Evolutionary conservation across 495 filamentous ascomycete species (phyloP), one percentile per base, ranked within the genome.

Genomic region (Lentithecium fluviatile): DNA sequence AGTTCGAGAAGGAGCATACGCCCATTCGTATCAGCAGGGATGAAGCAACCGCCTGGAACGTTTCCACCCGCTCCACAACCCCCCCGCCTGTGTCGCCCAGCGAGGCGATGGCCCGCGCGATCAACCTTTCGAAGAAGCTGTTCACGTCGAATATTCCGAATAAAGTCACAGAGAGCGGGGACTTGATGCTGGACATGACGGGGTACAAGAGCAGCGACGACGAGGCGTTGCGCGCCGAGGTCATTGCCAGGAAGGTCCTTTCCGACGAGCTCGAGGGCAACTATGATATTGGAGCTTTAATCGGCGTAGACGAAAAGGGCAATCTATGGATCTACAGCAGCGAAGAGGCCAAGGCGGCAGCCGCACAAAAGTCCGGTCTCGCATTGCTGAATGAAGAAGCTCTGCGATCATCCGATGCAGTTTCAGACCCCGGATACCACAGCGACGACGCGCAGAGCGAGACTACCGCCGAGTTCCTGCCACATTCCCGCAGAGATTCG

Each of bases 301-400:
- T 99, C 70, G 93, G 90, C 7, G 90, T 90, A 23, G 94, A 99
- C 69, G 91, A 95, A 67, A 85, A 92, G 47, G 94, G 94, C 5
- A 97, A 99, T 69, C 77, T 99, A 10, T 97, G 94, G 95, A 97
- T 97, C 54, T 99, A 97, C 74, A 94, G 89, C 72, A 96, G 91
- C 64, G 91, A 96, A 70, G 95, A 97, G 67, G 91, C 95, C 23
- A 97, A 97, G 68, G 88, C 91, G 68, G 78, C 82, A 3, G 88
- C 87, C 10, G 74, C 77, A 20, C 79, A 79, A 23, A 79, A 79
- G 62, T 77, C 79, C 8, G 74, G 77, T 1, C 66, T 84, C 58
- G 76, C 80, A 46, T 75, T 77, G 0, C 74, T 87, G 69, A 76
- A 79, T 13, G 75, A 83, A 3, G 77, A 77, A 24, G 77, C 79